These are phyloP conservation scores for Mortierella sp. DNA, from an alignment of 371 early-diverging fungal genomes.

Conservation along the genomic window DNA sequence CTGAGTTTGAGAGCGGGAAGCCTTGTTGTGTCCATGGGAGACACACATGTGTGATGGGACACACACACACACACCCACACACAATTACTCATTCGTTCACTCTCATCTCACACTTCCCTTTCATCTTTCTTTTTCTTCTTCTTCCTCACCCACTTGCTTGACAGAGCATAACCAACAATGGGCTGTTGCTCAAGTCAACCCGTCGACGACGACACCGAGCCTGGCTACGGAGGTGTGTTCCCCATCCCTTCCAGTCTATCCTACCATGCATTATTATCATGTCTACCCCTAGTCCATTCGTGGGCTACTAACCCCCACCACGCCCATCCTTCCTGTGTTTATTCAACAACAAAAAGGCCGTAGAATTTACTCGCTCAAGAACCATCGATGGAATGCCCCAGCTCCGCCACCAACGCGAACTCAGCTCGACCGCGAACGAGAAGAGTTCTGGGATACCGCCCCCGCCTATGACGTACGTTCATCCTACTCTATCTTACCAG, in stretches of 20 bases:
- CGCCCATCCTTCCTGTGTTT: not conserved
- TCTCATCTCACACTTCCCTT: not conserved
- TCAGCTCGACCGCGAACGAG: constrained; percentile 7
- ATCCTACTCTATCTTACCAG: not conserved
- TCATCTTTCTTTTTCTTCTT: too few species aligned
- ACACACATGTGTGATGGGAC: not conserved
- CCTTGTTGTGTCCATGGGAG: too few species aligned
- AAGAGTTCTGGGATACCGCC: constrained; percentile 22
- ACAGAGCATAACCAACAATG: not conserved
- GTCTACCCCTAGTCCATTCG: too few species aligned
- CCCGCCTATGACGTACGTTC: constrained; percentile 15
- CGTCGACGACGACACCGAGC: constrained; percentile 14
- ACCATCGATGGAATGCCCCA: constrained; percentile 6
- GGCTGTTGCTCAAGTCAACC: constrained; percentile 15
- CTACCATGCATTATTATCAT: too few species aligned
- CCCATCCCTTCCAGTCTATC: not conserved
- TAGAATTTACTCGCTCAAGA: not conserved
- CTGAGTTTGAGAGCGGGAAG: too few species aligned
- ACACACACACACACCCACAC: not conserved
- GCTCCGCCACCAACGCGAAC: constrained; percentile 2
- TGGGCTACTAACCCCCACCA: not conserved
- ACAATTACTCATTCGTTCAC: not conserved
- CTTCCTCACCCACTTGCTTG: too few species aligned
- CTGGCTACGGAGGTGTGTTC: constrained; percentile 15
- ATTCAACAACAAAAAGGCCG: constrained; percentile 6